A percentile compares a stretch with the other conserved stretches of the same genome.
phyloP scores from a whole-genome alignment of 1,139 yeast genomes.

The Candida gigantensis region DNA sequence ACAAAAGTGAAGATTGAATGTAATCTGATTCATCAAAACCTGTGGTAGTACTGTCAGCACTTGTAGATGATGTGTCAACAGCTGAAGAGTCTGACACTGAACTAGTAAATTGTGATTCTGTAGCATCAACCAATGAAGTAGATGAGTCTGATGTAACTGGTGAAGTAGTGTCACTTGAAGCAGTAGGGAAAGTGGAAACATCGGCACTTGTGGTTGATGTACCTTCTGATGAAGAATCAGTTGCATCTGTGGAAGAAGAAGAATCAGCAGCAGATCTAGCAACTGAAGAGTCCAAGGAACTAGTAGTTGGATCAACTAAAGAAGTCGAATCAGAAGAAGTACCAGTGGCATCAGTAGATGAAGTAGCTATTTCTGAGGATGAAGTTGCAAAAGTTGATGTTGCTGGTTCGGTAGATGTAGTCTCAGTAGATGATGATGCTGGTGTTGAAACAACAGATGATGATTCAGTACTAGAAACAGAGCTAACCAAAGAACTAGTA shows the following conservation, averaged over 20 bases:
- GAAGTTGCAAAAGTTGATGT: constrained; percentile 1
- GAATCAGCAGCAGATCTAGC: not conserved
- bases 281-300: constrained; percentile 2
- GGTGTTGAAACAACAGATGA: not conserved
- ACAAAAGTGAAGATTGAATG: constrained; percentile 2
- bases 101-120: not conserved
- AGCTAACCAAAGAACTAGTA: constrained; percentile 3
- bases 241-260: not conserved
- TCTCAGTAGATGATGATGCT: not conserved
- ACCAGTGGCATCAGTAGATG: not conserved
- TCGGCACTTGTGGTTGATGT: constrained; percentile 1
- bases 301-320: constrained; percentile 8
- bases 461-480: not conserved
- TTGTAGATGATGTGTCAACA: too few relatives aligned
- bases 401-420: not conserved
- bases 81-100: not conserved
- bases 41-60: constrained; percentile 2
- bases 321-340: constrained; percentile 5
- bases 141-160: not conserved
- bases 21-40: constrained; percentile 4
- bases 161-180: constrained; percentile 4
- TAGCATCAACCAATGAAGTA: not conserved
- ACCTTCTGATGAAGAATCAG: not conserved
- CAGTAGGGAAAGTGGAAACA: constrained; percentile 4
- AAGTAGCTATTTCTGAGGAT: not conserved